Base-by-base conservation (phyloP, 176 grass and related monocot genomes). In the Zoysia japonica region DNA sequence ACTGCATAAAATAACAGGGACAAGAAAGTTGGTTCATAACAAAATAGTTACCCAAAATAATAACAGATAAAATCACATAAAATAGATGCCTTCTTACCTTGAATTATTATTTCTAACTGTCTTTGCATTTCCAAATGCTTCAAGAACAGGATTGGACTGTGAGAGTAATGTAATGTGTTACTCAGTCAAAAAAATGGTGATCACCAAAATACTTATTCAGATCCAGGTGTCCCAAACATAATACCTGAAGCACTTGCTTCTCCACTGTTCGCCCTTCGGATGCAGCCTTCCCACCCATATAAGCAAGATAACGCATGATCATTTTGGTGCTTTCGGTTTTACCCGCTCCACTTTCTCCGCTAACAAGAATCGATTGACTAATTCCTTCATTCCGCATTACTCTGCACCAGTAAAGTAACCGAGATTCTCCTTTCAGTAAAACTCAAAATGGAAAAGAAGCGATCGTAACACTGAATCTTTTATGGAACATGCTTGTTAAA, bases 81-180 rank as follows among this genome's bases (percentile, higher is more conserved):
- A 55, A 55, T 52, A 84, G 76, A 76, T 76, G 36, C 37, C 81
- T 75, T 78, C 61, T 70, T 72, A 93, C 96, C 96, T 98, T 17
- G 96, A 98, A 87, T 98, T 98, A 76, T 98, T 98, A 55, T 98
- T 98, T 87, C 96, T 91, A 61, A 98, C 92, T 66, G 96, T 98
- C 84, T 98, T 98, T 67, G 96, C 92, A 87, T 98, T 98, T 83
- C 96, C 96, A 89, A 98, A 98, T 91, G 96, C 96, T 88, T 98
- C 96, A 61, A 98, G 93, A 79, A 98, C 96, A 81, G 96, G 96
- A 93, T 98, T 98, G 68, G 96, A 98, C 96, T 98, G 89, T 40
- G 53, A 70, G 45, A 90, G 42, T 42, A 68, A 84, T 59, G 78
- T 62, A 13, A 49, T 57, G 8, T 11, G n/a, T 74, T 60, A 80